Percentiles rank a stretch among this genome's conserved stretches.
phyloP scores from a whole-genome alignment of 176 grass and related monocot species.

The Avena insularis region DNA sequence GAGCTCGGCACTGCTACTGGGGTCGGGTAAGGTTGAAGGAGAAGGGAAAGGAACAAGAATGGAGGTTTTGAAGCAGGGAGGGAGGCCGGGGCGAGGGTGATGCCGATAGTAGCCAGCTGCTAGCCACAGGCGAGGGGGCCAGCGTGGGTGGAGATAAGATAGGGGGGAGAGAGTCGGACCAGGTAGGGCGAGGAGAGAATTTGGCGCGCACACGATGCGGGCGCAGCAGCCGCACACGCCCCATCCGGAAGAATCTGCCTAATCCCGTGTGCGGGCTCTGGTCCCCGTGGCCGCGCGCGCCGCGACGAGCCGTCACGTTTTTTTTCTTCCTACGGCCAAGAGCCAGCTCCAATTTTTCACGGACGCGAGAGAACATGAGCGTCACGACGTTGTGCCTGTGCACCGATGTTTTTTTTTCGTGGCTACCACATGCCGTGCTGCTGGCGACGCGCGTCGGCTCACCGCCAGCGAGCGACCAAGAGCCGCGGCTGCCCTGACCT shows the following conservation, averaged over 20 bases:
- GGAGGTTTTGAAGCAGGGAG: not conserved
- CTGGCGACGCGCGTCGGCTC: not conserved
- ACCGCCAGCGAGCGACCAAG: not conserved
- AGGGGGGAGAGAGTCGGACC: not conserved
- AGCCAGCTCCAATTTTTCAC: not conserved
- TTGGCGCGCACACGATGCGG: slow-evolving; percentile 51
- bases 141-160: slow-evolving; percentile 44
- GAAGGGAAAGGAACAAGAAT: not conserved
- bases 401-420: not conserved
- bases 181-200: not conserved
- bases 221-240: slow-evolving; percentile 63
- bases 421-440: not conserved
- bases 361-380: not conserved
- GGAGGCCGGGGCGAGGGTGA: too few species aligned
- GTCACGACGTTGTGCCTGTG: not conserved
- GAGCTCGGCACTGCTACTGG: not conserved
- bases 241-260: slow-evolving; percentile 59
- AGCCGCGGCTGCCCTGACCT: not conserved
- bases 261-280: slow-evolving; percentile 16
- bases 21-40: not conserved
- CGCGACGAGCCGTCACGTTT: slow-evolving; percentile 44
- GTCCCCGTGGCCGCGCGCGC: not conserved
- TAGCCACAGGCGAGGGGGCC: slow-evolving; percentile 23
- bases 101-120: not conserved
- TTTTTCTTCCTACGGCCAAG: not conserved